Evolutionary conservation across 345 rosid species (phyloP).

Genomic region (Camelina hispida): DNA sequence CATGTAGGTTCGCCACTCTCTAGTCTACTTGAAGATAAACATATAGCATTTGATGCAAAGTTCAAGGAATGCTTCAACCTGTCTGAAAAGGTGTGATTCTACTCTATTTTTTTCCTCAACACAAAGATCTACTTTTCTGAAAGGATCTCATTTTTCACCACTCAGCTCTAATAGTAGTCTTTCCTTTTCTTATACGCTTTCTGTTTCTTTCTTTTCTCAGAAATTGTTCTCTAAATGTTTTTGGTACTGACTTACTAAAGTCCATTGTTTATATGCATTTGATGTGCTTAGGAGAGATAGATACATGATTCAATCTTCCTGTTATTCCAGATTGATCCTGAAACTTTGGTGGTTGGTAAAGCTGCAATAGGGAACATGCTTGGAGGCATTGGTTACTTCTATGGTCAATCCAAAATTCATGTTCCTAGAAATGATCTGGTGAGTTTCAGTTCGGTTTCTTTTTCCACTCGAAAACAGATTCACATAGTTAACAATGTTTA

Average conservation of each 20-base stretch:
- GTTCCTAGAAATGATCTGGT: constrained; percentile 57
- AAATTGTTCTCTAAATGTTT: no score
- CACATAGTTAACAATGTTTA: constrained; percentile 41
- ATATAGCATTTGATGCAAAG: constrained; percentile 68
- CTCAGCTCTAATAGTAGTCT: no score
- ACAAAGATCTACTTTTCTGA: background rate
- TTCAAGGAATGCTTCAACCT: constrained; percentile 62
- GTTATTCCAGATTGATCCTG: constrained; percentile 65
- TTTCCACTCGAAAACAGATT: constrained; percentile 32
- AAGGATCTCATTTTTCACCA: background rate
- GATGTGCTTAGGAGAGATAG: background rate
- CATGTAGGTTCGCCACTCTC: constrained; percentile 59
- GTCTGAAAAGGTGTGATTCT: constrained; percentile 60
- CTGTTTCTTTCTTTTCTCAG: background rate
- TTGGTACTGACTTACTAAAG: background rate
- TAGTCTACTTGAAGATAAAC: constrained; percentile 60
- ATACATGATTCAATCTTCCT: constrained; percentile 12
- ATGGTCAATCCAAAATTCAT: constrained; percentile 84
- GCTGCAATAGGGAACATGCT: constrained; percentile 85
- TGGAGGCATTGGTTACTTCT: constrained; percentile 96
- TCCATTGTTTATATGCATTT: background rate
- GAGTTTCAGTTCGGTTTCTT: constrained; percentile 42
- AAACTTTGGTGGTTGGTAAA: constrained; percentile 68
- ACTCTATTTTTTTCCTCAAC: background rate
- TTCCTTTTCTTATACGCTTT: no score